A percentile compares a stretch with the other conserved stretches of the same genome.
phyloP scores from a whole-genome alignment of 2,329 filamentous ascomycete species.

The Ascochyta lentis region DNA sequence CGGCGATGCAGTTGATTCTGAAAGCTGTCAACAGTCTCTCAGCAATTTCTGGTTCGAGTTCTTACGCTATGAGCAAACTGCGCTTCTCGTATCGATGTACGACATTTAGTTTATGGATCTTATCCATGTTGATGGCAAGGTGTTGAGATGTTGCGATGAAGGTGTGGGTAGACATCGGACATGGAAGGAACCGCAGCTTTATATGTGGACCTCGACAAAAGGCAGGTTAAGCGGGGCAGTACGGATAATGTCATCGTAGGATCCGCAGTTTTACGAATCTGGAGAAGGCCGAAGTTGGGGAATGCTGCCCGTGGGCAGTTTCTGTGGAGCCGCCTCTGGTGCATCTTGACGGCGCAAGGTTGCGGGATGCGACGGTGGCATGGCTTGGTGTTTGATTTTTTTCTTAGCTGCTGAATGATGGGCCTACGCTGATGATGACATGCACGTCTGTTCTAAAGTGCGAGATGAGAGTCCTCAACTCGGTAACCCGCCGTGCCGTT shows the following conservation, averaged over 20 bases:
- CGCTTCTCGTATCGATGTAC: slow-evolving; percentile 37
- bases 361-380: not conserved
- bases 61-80: slow-evolving; percentile 34
- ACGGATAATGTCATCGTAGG: slow-evolving; percentile 10
- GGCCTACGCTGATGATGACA: too few relatives aligned
- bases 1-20: slow-evolving; percentile 41
- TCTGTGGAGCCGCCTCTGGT: slow-evolving; percentile 5
- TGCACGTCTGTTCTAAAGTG: not conserved
- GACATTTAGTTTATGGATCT: slow-evolving; percentile 35
- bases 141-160: not conserved
- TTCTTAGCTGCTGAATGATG: not conserved
- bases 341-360: not conserved
- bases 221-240: slow-evolving; percentile 3
- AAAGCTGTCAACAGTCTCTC: not conserved
- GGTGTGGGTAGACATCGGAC: not conserved
- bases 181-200: not conserved
- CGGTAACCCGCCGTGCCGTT: slow-evolving; percentile 10
- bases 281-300: slow-evolving; percentile 8
- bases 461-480: not conserved
- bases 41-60: rapidly evolving
- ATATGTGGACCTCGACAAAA: slow-evolving; percentile 2
- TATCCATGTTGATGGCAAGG: slow-evolving; percentile 24
- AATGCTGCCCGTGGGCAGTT: slow-evolving; percentile 4
- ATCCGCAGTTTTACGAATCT: slow-evolving; percentile 3
- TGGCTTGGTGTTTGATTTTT: not conserved